Evolutionary conservation across 208 protist species (phyloP).

Genomic region (Acanthamoeba sp.): DNA sequence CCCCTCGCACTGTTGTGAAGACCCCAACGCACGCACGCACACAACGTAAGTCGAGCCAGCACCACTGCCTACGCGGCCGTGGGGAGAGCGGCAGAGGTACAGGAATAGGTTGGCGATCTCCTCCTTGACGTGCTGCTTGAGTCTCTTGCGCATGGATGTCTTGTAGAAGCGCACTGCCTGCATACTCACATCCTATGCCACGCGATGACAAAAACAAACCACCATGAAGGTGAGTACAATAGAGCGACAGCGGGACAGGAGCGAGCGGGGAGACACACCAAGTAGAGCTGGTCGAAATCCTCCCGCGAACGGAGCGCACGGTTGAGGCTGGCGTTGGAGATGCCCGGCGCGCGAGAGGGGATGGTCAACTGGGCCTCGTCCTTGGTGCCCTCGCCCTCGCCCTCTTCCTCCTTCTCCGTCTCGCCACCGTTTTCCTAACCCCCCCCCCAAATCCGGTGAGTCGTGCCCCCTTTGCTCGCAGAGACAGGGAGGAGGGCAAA

Average conservation of each 20-base stretch:
- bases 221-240: not conserved
- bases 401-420: not conserved
- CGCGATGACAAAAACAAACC: not conserved
- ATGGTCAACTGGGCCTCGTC: not conserved
- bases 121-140: constrained; percentile 44
- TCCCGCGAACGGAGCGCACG: constrained; percentile 11
- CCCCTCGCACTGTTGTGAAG: not conserved
- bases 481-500: not conserved
- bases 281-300: constrained; percentile 44
- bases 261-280: not conserved
- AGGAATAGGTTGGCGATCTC: constrained; percentile 34
- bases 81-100: not conserved
- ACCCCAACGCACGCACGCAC: not conserved
- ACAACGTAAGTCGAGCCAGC: not conserved
- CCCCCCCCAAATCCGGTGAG: not conserved
- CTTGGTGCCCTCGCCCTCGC: not conserved
- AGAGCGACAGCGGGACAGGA: not conserved
- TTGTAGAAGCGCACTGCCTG: constrained; percentile 60
- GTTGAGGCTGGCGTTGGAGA: constrained; percentile 43
- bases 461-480: not conserved
- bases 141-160: constrained; percentile 9
- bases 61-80: too few relatives aligned
- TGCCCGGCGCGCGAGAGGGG: constrained; percentile 6
- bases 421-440: not conserved
- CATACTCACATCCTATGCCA: constrained; percentile 44